Base-by-base conservation (phyloP, 768 basidiomycete genomes). In the Cyclocybe cylindracea region DNA sequence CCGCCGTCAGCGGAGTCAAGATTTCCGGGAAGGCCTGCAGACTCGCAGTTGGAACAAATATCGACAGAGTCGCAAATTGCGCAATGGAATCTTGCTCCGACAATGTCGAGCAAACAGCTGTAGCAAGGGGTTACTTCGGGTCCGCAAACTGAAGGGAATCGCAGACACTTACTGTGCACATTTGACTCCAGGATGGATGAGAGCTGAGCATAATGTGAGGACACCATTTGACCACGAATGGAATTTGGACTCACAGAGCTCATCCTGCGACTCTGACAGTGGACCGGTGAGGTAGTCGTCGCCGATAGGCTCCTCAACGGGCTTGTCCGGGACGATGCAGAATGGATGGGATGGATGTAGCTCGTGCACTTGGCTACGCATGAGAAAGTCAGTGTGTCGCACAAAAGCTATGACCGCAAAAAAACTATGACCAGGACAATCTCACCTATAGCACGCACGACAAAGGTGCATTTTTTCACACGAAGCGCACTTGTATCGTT, bases 21-120 rank as follows among this genome's bases (percentile, higher is more conserved):
- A 52, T 90, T 91, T 5, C 90, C 91, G 2, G 91, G 91, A 33
- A 94, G 75, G 29, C 91, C 91, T 24, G 87, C 90, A 9, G 88
- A 86, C 66, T 94, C 91, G 64, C 91, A 94, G 57, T 91, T 90
- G 13, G 87, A 80, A 59, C 92, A 94, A 33, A 94, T 92, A 60
- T 94, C 91, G 37, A 92, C 79, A 7, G 84, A 82, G 37, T 87
- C 83, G 64, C 95, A 98, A 16, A 91, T 84, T 8, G 91, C 90
- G 61, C 95, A 98, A 61, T 94, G 95, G 69, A 94, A 97, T 4
- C 91, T 82, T 11, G 94, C 91, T 13, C 95, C 95, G 19, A 95
- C 80, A 56, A 98, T 95, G 57, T 94, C 92, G 57, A 87, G 84
- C 52, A 89, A 71, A 65, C 94, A 98, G 60, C 94, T 94, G 60